These are phyloP conservation scores for Tephrocybe sp. DNA, from an alignment of 768 basidiomycete genomes.

Conservation along the genomic window DNA sequence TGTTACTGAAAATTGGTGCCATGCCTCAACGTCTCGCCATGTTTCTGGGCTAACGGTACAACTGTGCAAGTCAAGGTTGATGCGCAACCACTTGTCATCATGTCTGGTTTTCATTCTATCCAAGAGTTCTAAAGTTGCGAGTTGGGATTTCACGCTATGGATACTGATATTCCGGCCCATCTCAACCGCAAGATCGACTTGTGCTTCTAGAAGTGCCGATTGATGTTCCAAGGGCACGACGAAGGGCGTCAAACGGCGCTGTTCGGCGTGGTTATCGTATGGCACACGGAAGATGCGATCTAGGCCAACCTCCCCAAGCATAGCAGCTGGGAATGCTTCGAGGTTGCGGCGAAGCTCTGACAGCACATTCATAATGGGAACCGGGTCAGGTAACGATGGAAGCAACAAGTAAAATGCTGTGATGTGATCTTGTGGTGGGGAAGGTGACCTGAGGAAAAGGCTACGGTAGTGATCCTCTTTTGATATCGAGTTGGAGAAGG, in stretches of 20 bases:
- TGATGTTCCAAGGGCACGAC: constrained; percentile 81
- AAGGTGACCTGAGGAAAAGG: constrained; percentile 52
- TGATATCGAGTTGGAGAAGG: constrained; percentile 35
- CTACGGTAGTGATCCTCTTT: constrained; percentile 75
- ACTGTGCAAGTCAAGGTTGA: constrained; percentile 89
- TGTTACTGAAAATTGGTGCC: constrained; percentile 15
- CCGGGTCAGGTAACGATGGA: constrained; percentile 68
- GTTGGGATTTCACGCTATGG: constrained; percentile 81
- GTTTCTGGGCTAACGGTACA: constrained; percentile 81
- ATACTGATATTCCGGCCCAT: constrained; percentile 75
- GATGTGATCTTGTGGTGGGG: constrained; percentile 24
- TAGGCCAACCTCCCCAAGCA: constrained; percentile 93
- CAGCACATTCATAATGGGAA: constrained; percentile 56
- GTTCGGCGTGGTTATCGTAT: constrained; percentile 43
- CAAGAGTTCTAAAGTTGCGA: constrained; percentile 67
- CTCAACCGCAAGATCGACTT: constrained; percentile 83
- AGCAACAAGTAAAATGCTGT: constrained; percentile 57
- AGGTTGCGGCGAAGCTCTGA: constrained; percentile 59
- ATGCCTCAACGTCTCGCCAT: constrained; percentile 73
- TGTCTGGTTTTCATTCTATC: constrained; percentile 55
- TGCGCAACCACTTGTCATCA: constrained; percentile 51
- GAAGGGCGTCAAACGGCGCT: constrained; percentile 71
- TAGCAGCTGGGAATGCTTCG: constrained; percentile 57
- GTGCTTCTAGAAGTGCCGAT: constrained; percentile 72
- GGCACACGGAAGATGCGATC: constrained; percentile 81